A percentile compares a stretch with the other conserved stretches of the same genome.
Conservation (phyloP, 208 protist genomes). For the Acanthamoeba lugdunensis region DNA sequence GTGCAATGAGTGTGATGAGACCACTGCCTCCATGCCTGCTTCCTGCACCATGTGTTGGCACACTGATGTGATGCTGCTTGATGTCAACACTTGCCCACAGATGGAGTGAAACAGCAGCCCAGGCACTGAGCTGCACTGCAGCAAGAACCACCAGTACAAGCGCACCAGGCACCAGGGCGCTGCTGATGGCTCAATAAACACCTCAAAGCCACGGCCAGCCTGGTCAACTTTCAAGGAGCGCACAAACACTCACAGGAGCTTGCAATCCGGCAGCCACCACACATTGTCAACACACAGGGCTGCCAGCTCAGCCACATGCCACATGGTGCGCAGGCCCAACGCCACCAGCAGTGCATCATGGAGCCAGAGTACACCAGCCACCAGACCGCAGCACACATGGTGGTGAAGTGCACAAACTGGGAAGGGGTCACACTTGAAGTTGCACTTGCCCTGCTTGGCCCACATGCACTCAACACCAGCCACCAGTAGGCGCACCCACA, state of each 20-base stretch:
- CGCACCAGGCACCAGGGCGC: background rate
- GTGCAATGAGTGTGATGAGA: background rate
- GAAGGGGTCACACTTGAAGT: background rate
- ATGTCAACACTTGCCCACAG: background rate
- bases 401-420: background rate
- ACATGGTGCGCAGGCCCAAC: constrained; percentile 3
- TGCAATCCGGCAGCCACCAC: background rate
- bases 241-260: background rate
- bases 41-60: background rate
- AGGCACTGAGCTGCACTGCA: background rate
- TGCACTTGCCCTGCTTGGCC: background rate
- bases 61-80: background rate
- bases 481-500: background rate
- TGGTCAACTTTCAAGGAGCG: background rate
- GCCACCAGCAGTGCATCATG: background rate
- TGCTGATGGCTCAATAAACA: background rate
- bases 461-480: background rate
- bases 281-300: background rate
- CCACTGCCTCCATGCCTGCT: background rate
- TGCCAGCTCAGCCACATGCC: background rate
- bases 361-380: background rate
- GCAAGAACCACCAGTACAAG: background rate
- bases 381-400: background rate
- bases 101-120: background rate
- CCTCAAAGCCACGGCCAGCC: constrained; percentile 1